These are phyloP conservation scores for Neocallimastix lanati DNA, from an alignment of 192 early-diverging fungal genomes.

Conservation along the genomic window DNA sequence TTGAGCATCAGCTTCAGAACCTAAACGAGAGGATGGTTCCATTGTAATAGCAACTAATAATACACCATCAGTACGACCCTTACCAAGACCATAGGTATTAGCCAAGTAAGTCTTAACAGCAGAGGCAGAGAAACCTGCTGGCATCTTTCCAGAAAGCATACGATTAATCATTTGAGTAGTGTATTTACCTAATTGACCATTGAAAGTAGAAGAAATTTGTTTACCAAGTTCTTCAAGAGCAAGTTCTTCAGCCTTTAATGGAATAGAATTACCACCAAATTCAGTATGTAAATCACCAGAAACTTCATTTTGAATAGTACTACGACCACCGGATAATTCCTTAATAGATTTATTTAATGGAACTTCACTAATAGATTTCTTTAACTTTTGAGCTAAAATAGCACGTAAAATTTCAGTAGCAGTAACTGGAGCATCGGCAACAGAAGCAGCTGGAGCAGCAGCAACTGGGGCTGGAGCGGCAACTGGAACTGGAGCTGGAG, in stretches of 20 bases:
- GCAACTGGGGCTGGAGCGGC: constrained; percentile 24
- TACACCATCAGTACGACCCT: constrained; percentile 50
- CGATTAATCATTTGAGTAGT: constrained; percentile 52
- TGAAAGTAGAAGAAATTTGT: constrained; percentile 20
- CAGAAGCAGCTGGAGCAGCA: constrained; percentile 30
- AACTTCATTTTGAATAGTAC: constrained; percentile 90
- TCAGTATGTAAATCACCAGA: constrained; percentile 86
- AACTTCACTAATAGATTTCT: constrained; percentile 60
- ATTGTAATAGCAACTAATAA: constrained; percentile 59
- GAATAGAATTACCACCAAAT: constrained; percentile 54
- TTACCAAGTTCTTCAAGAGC: constrained; percentile 64
- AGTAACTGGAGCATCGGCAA: constrained; percentile 59
- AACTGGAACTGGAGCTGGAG: constrained; percentile 6
- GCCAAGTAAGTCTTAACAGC: constrained; percentile 57
- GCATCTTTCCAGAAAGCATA: constrained; percentile 77
- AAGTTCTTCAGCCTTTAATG: constrained; percentile 82
- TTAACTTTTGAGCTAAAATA: constrained; percentile 78
- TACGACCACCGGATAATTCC: constrained; percentile 86
- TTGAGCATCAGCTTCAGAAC: constrained; percentile 51
- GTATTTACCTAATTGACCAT: constrained; percentile 64
- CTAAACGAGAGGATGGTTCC: constrained; percentile 68
- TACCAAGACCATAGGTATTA: constrained; percentile 52
- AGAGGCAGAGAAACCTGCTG: constrained; percentile 64
- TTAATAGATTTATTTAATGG: constrained; percentile 64
- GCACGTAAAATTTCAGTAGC: constrained; percentile 66